Percentiles rank a stretch among this genome's conserved stretches.
These are phyloP conservation scores for Emericellopsis atlantica DNA, from an alignment of 2,329 filamentous ascomycete genomes.

Conservation along the genomic window DNA sequence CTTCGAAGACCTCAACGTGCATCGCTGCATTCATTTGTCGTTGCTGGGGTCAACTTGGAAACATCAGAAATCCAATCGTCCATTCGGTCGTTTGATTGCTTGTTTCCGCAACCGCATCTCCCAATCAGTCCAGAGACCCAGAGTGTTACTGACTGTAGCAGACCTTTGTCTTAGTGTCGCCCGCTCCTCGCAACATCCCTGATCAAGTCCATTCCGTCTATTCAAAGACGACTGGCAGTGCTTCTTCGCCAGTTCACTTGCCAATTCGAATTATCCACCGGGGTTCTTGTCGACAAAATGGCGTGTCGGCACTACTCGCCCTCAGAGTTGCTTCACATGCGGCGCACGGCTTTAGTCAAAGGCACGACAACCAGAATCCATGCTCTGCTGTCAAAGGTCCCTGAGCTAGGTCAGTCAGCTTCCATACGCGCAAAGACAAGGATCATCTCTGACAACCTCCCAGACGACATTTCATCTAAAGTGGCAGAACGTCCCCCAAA, in stretches of 20 bases:
- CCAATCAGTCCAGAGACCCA: not conserved
- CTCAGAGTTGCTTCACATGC: slow-evolving; percentile 27
- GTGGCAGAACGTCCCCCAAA: slow-evolving; percentile 5
- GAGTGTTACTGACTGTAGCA: not conserved
- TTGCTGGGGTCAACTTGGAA: no score
- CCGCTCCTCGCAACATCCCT: not conserved
- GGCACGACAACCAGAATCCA: slow-evolving; percentile 15
- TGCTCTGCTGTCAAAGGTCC: slow-evolving; percentile 22
- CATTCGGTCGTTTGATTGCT: no score
- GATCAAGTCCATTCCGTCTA: no score
- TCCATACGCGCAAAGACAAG: not conserved
- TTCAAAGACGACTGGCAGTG: no score
- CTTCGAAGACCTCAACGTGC: no score
- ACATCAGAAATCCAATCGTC: no score
- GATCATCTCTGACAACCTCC: not conserved
- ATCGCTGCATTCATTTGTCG: no score
- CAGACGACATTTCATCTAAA: not conserved
- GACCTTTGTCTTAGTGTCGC: not conserved
- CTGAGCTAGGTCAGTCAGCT: slow-evolving; percentile 24
- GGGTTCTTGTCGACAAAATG: slow-evolving; percentile 7
- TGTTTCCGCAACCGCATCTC: no score
- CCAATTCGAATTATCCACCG: no score
- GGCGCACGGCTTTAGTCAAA: slow-evolving; percentile 11
- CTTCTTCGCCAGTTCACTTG: no score
- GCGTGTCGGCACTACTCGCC: slow-evolving; percentile 20